Percentiles rank a stretch among this genome's conserved stretches.
These are phyloP conservation scores for Datisca glomerata DNA, from an alignment of 306 rosid genomes.

Conservation along the genomic window DNA sequence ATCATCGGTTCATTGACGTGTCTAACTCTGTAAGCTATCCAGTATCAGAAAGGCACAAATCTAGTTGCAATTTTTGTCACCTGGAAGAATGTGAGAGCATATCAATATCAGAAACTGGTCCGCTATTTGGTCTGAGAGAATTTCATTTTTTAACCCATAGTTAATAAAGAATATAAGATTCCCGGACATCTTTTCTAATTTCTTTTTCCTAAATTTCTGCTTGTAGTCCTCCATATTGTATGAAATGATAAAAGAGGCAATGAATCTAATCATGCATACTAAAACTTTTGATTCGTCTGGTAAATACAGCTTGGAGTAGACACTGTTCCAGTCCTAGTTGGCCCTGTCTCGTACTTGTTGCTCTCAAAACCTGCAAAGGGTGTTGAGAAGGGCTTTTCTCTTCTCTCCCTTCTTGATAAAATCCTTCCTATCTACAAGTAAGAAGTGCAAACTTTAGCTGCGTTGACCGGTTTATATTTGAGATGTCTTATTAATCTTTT, in stretches of 20 bases:
- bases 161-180: not conserved
- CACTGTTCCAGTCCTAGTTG: conserved; percentile 68
- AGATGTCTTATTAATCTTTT: conserved; percentile 5
- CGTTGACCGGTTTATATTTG: not conserved
- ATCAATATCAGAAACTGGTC: no score
- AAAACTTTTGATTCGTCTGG: not conserved
- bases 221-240: no score
- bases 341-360: conserved; percentile 87
- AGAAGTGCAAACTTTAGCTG: conserved; percentile 10
- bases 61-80: no score
- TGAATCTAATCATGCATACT: not conserved
- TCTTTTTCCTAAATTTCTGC: no score
- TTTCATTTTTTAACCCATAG: not conserved
- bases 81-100: no score
- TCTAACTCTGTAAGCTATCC: no score
- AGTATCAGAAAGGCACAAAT: no score
- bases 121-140: no score
- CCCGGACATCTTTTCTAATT: no score
- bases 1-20: no score
- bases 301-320: conserved; percentile 68
- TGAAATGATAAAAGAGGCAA: not conserved
- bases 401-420: conserved; percentile 68
- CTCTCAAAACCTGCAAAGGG: conserved; percentile 88
- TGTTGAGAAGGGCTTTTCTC: conserved; percentile 62
- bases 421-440: conserved; percentile 81